Base-by-base conservation (phyloP, 2,329 filamentous ascomycete genomes). In the Plenodomus biglobosus region DNA sequence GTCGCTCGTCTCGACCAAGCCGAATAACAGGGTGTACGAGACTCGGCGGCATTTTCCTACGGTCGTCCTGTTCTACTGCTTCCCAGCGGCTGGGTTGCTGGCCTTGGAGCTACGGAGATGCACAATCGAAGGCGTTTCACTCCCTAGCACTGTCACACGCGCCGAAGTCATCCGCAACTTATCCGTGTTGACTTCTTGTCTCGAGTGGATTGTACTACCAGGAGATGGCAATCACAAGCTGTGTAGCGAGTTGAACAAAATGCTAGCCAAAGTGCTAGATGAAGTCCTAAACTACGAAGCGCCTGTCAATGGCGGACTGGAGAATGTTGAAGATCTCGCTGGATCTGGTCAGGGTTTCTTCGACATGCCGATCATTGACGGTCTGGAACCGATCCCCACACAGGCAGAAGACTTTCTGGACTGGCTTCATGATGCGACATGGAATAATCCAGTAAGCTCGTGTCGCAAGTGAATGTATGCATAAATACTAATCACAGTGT, bases 371-470 rank as follows among this genome's bases (percentile, higher is more conserved):
- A 59, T 68, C 53, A 55, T 68, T 20, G 67, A 69, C 30, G 68
- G 68, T 1, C 59, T 71, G 52, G 68, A 70, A 50, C 67, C 68
- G 13, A 70, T 71, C 24, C 68, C 68, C 7, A 70, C 62, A 1
- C 64, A 69, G 48, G 64, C 64, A 0, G 66, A 69, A 42, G 64
- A 68, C 24, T 70, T 71, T 48, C 43, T 71, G 40, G 65, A 63
- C 32, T 71, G 68, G 68, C 34, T 71, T 42, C 67, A 71, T 52
- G 65, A 69, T 40, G 67, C 66, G n/a, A 68, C 68, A 16, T 70
- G 65, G 66, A 68, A 61, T 41, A 70, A 67, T 42, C 61, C 60
- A 20, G 61, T 68, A 18, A 52, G 53, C 48, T 19, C 39, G 16
- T 13, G 34, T 15, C 40, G 18, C n/a, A 3, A 21, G 15, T 11